Evolutionary conservation across 495 filamentous ascomycete genomes (phyloP), one percentile per base, ranked within the genome.

Genomic region (Terfezia claveryi): DNA sequence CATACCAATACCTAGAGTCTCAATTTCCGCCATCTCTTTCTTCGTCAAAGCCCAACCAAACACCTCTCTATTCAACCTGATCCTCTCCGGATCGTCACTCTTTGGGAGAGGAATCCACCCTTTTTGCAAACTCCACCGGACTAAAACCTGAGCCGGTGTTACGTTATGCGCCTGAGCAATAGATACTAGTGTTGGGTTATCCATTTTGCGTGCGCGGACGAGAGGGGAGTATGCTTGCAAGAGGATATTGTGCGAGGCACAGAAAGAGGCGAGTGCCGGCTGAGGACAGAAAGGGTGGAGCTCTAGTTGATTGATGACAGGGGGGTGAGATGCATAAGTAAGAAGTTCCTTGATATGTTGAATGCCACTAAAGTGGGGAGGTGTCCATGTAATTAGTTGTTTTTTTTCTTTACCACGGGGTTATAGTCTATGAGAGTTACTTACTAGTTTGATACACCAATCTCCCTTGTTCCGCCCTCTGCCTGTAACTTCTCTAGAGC

Each of bases 101-200:
- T 89, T 89, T 5, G 85, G 82, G 23, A 91, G 73, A 36, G 82
- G 81, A 16, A 87, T 71, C 50, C 77, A 76, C 0, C 79, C 80
- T 69, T 81, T 89, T 64, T 94, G 85, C 67, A 94, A 68, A 63
- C 83, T 87, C 87, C 88, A 95, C 52, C 85, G 73, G 10, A 95
- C 53, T 57, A 95, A 65, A 9, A 94, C 72, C 71, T 95, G 88
- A 2, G 83, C 81, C 51, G 78, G 71, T 8, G 76, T 80, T 73
- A 83, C 88, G 8, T 72, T 72, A 58, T 88, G 71, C 68, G 87
- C 85, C 68, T 78, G 70, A 0, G 74, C 73, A 56, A 92, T 59
- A 23, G 68, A 67, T 57, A 73, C 65, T 53, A 91, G 62, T 4
- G 74, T 62, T 12, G 74, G 74, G 57, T 91, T 85, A 10, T 82